A percentile compares a stretch with the other conserved stretches of the same genome.
Evolutionary conservation across 805 yeast species (phyloP).

Genomic region (Candida nemodendra): DNA sequence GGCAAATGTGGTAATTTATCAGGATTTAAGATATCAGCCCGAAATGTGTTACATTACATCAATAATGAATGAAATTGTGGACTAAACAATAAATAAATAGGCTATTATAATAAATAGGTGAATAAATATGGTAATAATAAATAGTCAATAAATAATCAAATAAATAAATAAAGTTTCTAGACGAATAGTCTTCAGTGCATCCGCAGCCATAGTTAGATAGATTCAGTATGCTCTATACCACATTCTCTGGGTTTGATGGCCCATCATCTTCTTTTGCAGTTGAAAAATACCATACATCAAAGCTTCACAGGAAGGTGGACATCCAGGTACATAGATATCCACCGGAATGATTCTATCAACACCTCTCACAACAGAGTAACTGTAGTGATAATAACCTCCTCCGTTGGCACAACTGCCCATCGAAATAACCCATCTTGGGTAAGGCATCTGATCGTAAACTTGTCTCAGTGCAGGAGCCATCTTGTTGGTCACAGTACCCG

Average conservation of each 20-base stretch:
- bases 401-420: conserved; percentile 96
- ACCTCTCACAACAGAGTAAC: conserved; percentile 86
- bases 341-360: conserved; percentile 88
- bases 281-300: conserved; percentile 88
- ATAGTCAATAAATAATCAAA: conserved; percentile 7
- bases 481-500: conserved; percentile 87
- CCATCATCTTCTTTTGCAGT: conserved; percentile 86
- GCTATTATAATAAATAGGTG: conserved; percentile 4
- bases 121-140: conserved; percentile 4
- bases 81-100: conserved; percentile 2
- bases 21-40: no score
- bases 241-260: conserved; percentile 74
- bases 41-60: no score
- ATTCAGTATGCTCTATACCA: conserved; percentile 65
- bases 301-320: conserved; percentile 91
- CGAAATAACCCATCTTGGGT: conserved; percentile 90
- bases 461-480: conserved; percentile 94
- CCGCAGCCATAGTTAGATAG: no score
- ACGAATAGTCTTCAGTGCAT: no score
- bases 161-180: background rate
- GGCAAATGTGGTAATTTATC: no score
- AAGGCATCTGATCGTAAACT: conserved; percentile 93
- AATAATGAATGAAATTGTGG: background rate
- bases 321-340: conserved; percentile 88
- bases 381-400: conserved; percentile 89